Percentiles rank a stretch among this genome's conserved stretches.
These are phyloP conservation scores for Leccinum broughii DNA, from an alignment of 768 basidiomycete species.

Conservation along the genomic window DNA sequence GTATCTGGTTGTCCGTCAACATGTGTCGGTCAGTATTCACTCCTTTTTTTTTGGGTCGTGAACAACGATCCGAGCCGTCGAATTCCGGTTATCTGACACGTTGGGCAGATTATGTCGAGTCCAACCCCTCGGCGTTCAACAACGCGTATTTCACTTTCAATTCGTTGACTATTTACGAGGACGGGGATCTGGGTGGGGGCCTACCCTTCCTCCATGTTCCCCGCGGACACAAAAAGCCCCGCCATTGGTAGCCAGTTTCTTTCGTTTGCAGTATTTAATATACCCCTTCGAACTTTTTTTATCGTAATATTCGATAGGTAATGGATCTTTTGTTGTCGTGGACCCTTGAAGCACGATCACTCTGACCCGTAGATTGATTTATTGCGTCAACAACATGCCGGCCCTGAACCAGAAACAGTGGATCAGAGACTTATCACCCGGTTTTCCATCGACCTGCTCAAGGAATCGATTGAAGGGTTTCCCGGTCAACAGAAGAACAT, in stretches of 20 bases:
- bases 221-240: not conserved
- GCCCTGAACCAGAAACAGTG: too few relatives aligned
- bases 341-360: not conserved
- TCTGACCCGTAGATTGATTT: not conserved
- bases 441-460: too few relatives aligned
- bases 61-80: not conserved
- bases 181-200: not conserved
- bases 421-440: too few relatives aligned
- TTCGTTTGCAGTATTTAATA: not conserved
- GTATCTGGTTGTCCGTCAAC: constrained; percentile 28
- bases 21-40: constrained; percentile 25
- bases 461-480: too few relatives aligned
- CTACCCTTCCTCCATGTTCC: not conserved
- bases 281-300: not conserved
- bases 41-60: not conserved
- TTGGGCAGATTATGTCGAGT: constrained; percentile 33
- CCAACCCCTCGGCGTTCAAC: constrained; percentile 39
- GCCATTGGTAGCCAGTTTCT: not conserved
- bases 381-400: too few relatives aligned
- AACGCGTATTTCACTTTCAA: constrained; percentile 45
- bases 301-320: not conserved
- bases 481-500: constrained; percentile 20
- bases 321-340: not conserved
- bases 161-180: constrained; percentile 36
- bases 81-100: not conserved